phyloP scores from a whole-genome alignment of 768 basidiomycete species.

The Serendipita sp. region DNA sequence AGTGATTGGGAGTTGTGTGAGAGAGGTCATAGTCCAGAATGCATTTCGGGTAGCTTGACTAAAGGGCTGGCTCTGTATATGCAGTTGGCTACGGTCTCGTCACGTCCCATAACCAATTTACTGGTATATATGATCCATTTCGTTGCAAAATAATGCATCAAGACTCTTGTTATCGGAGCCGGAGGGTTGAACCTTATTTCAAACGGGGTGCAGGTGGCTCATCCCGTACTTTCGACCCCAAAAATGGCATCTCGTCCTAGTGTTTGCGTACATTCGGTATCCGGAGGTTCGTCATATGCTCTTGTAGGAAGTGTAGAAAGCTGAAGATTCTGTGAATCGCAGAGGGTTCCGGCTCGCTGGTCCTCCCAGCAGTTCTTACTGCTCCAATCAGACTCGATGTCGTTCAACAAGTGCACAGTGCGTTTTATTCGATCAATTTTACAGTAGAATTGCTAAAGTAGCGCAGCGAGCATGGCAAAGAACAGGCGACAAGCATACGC shows the following conservation, averaged over 20 bases:
- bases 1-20: background rate
- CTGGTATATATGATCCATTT: no score
- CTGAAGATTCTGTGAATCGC: constrained; percentile 10
- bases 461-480: constrained; percentile 85
- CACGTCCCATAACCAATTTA: no score
- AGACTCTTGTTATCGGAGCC: background rate
- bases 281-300: constrained; percentile 40
- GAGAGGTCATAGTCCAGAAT: background rate
- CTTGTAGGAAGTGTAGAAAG: background rate
- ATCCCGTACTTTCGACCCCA: background rate
- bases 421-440: constrained; percentile 23
- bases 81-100: no score
- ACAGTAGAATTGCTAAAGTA: constrained; percentile 7
- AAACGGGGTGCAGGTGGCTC: background rate
- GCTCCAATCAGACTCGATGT: constrained; percentile 98
- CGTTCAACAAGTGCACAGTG: constrained; percentile 96
- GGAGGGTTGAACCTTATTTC: background rate
- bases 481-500: constrained; percentile 95
- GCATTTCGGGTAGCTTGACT: no score
- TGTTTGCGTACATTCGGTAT: constrained; percentile 61
- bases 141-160: background rate
- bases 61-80: no score
- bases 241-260: constrained; percentile 86
- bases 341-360: constrained; percentile 80
- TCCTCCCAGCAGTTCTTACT: constrained; percentile 89